phyloP scores from a whole-genome alignment of 1,284 basidiomycete genomes.

The Leccinum fuscescens region DNA sequence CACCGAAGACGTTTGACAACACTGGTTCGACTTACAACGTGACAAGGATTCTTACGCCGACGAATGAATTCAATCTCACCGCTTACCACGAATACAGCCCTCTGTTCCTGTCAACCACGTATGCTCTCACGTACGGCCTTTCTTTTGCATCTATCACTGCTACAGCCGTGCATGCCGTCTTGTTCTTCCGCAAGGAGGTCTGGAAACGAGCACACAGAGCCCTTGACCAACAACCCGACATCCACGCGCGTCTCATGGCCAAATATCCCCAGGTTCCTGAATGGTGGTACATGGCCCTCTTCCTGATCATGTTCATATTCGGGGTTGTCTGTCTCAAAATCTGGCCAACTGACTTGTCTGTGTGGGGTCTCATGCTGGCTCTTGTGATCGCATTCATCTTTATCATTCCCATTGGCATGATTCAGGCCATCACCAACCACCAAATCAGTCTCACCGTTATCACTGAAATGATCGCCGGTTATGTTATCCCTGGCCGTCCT shows the following conservation, averaged over 20 bases:
- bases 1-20: constrained; percentile 58
- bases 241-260: constrained; percentile 72
- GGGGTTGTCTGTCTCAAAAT: constrained; percentile 57
- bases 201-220: constrained; percentile 51
- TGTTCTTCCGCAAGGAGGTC: constrained; percentile 72
- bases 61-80: constrained; percentile 55
- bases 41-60: constrained; percentile 55
- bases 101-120: constrained; percentile 74
- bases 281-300: constrained; percentile 64
- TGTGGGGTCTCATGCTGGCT: constrained; percentile 50
- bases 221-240: constrained; percentile 65
- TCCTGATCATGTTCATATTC: constrained; percentile 52
- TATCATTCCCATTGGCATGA: constrained; percentile 51
- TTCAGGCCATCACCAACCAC: constrained; percentile 40
- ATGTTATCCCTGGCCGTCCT: constrained; percentile 42
- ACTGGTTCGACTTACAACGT: constrained; percentile 70
- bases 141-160: constrained; percentile 70
- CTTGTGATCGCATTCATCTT: constrained; percentile 46
- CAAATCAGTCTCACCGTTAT: constrained; percentile 47
- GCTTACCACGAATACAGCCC: constrained; percentile 82
- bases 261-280: constrained; percentile 70
- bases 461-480: constrained; percentile 48
- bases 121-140: constrained; percentile 66
- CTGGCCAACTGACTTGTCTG: constrained; percentile 57
- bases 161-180: constrained; percentile 63